A percentile compares a stretch with the other conserved stretches of the same genome.
Conservation (phyloP, 176 grass and related monocot genomes). For the Aegilops sharonensis region DNA sequence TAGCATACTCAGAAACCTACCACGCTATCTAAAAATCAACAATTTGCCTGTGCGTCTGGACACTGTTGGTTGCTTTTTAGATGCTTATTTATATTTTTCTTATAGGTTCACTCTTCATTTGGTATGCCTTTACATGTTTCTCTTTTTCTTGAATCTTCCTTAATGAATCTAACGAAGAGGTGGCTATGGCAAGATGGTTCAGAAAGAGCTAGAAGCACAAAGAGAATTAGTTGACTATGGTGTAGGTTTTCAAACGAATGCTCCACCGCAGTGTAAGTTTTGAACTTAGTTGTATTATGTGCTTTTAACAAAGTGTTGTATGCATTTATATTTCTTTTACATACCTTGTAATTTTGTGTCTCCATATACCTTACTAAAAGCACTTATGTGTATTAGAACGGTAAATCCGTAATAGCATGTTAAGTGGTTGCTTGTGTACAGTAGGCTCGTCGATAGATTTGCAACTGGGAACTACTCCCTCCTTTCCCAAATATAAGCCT, state of each 20-base stretch:
- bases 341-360: neutral
- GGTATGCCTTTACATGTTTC: neutral
- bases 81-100: constrained; percentile 15
- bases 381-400: neutral
- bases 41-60: neutral
- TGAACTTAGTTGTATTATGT: neutral
- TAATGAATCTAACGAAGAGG: constrained; percentile 67
- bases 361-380: neutral
- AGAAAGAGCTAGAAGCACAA: constrained; percentile 90
- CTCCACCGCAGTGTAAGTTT: constrained; percentile 52
- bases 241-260: constrained; percentile 53
- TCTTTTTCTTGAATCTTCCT: constrained; percentile 25
- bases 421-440: neutral
- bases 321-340: neutral
- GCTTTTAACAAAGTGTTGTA: neutral
- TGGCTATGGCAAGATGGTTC: constrained; percentile 96
- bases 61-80: neutral
- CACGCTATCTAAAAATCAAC: neutral
- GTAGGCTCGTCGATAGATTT: neutral
- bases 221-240: constrained; percentile 95
- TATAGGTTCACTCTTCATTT: neutral
- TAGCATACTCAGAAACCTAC: constrained; percentile 16
- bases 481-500: no score
- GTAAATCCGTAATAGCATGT: neutral
- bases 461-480: neutral